Conservation (phyloP, 305 asterid species). For the Fraxinus latifolia region DNA sequence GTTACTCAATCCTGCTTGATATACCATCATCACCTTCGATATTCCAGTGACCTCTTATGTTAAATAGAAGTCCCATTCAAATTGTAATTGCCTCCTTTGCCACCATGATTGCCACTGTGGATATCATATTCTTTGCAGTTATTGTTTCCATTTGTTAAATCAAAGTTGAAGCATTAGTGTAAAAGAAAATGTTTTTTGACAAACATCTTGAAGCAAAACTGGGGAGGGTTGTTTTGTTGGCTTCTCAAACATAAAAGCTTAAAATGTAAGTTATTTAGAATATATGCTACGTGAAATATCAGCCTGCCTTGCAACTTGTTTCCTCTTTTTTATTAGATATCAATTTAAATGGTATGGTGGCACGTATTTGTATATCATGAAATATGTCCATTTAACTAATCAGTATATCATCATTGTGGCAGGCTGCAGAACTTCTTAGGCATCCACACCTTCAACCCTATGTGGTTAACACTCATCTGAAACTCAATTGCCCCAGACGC, state of each 20-base stretch:
- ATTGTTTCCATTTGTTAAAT: not conserved
- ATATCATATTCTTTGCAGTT: not conserved
- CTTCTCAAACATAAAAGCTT: not conserved
- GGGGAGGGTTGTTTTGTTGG: not conserved
- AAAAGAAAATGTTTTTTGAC: not conserved
- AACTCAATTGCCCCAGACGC: slow-evolving; percentile 71
- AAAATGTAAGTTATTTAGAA: not conserved
- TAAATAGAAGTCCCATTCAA: not conserved
- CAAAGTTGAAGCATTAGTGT: not conserved
- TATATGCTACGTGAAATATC: not conserved
- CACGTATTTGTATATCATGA: not conserved
- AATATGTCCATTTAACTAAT: slow-evolving; percentile 3
- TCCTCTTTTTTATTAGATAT: not conserved
- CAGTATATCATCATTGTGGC: slow-evolving; percentile 25
- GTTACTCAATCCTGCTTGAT: not conserved
- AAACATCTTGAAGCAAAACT: not conserved
- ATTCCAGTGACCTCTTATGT: not conserved
- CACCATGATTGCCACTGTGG: not conserved
- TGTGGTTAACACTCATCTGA: slow-evolving; percentile 75
- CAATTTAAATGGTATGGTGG: not conserved
- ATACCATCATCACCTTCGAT: not conserved
- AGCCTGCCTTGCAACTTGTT: not conserved
- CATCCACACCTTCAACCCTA: slow-evolving; percentile 78
- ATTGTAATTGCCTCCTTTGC: not conserved
- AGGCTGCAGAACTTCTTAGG: slow-evolving; percentile 95